Percentiles rank a stretch among this genome's conserved stretches.
phyloP scores from a whole-genome alignment of 2,329 filamentous ascomycete genomes.

The Didymella keratinophila region DNA sequence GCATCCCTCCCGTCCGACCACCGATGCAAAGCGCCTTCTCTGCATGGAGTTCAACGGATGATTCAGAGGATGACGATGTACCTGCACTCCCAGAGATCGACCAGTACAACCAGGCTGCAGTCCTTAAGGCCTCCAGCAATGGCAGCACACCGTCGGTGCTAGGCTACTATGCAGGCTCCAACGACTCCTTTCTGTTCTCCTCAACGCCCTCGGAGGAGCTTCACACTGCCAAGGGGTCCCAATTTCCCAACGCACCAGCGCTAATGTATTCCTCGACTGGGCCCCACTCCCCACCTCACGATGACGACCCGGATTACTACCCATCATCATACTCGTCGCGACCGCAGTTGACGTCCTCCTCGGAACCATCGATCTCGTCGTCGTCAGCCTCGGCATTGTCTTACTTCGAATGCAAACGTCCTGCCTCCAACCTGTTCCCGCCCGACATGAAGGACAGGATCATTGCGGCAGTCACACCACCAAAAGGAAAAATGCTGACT shows the following conservation, averaged over 20 bases:
- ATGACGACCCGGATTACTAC: slow-evolving; percentile 30
- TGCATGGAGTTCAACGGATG: slow-evolving; percentile 49
- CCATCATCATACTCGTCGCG: slow-evolving; percentile 37
- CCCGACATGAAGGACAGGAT: slow-evolving; percentile 39
- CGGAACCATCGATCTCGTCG: slow-evolving; percentile 44
- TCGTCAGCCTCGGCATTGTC: slow-evolving; percentile 38
- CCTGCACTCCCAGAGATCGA: slow-evolving; percentile 27
- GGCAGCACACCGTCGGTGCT: slow-evolving; percentile 42
- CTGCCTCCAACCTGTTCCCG: slow-evolving; percentile 27
- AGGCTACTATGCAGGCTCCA: slow-evolving; percentile 40
- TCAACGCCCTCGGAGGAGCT: slow-evolving; percentile 40
- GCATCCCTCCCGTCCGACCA: slow-evolving; percentile 44
- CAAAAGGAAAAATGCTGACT: slow-evolving; percentile 35
- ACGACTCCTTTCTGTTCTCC: slow-evolving; percentile 43
- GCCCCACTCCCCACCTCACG: slow-evolving; percentile 13
- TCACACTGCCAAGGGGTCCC: slow-evolving; percentile 30
- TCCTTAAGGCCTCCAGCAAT: slow-evolving; percentile 29
- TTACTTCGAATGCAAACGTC: slow-evolving; percentile 47
- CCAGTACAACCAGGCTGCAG: slow-evolving; percentile 2
- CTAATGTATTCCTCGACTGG: slow-evolving; percentile 23
- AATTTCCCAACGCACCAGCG: slow-evolving; percentile 31
- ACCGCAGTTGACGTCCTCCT: slow-evolving; percentile 42
- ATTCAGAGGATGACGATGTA: slow-evolving; percentile 36
- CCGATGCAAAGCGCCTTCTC: slow-evolving; percentile 48
- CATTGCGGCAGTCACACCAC: slow-evolving; percentile 44